A percentile compares a stretch with the other conserved stretches of the same genome.
Evolutionary conservation across 805 yeast species (phyloP).

Genomic region (Metschnikowia dekortorum): DNA sequence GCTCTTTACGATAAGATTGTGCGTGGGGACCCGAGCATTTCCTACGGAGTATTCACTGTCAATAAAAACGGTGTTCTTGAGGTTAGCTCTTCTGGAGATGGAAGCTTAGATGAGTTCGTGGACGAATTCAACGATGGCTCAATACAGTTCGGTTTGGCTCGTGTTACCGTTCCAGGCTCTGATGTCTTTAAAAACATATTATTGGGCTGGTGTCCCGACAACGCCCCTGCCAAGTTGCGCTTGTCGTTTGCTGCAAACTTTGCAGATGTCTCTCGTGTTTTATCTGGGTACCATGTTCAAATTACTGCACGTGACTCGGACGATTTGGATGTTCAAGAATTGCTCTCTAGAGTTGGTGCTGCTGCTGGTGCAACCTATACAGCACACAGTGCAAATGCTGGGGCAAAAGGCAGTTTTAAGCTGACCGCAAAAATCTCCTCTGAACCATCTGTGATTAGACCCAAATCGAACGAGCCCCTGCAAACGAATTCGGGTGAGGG

Average conservation of each 20-base stretch:
- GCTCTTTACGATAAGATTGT: slow-evolving; percentile 74
- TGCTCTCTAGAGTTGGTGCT: slow-evolving; percentile 70
- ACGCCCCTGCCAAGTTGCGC: slow-evolving; percentile 75
- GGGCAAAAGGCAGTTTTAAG: neutral
- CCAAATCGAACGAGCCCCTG: slow-evolving; percentile 7
- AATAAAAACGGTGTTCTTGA: slow-evolving; percentile 48
- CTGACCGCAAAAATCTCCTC: slow-evolving; percentile 14
- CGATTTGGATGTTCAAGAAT: slow-evolving; percentile 76
- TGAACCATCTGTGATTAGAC: slow-evolving; percentile 3
- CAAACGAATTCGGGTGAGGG: slow-evolving; percentile 5
- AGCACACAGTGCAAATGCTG: slow-evolving; percentile 12
- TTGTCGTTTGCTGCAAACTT: slow-evolving; percentile 74
- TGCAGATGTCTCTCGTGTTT: slow-evolving; percentile 65
- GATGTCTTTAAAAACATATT: slow-evolving; percentile 80
- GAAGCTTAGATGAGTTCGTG: slow-evolving; percentile 72
- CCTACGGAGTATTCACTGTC: slow-evolving; percentile 82
- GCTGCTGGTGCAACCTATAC: slow-evolving; percentile 94
- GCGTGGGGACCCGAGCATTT: slow-evolving; percentile 61
- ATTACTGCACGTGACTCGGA: slow-evolving; percentile 93
- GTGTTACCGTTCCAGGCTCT: slow-evolving; percentile 88
- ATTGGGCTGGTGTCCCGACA: slow-evolving; percentile 97
- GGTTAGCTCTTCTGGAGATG: slow-evolving; percentile 51
- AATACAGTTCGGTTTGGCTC: slow-evolving; percentile 85
- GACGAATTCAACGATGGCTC: slow-evolving; percentile 79
- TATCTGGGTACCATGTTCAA: slow-evolving; percentile 89